These are phyloP conservation scores for Alternaria sp. DNA, from an alignment of 2,329 filamentous ascomycete species.

Conservation along the genomic window DNA sequence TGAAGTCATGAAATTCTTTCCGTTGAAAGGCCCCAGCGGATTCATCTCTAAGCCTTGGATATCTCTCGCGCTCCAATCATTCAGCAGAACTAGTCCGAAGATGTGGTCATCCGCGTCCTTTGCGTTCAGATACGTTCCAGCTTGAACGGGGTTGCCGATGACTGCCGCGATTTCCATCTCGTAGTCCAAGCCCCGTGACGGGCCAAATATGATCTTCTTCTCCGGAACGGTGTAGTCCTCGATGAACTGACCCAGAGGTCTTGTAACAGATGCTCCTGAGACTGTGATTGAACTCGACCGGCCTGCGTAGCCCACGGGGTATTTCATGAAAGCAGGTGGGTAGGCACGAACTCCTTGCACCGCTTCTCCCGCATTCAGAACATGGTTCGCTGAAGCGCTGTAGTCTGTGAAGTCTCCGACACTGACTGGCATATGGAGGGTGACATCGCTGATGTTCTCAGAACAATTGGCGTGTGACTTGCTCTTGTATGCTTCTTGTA, in stretches of 20 bases:
- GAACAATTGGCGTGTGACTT: slow-evolving; percentile 17
- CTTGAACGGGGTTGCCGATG: slow-evolving; percentile 50
- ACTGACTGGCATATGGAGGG: slow-evolving; percentile 61
- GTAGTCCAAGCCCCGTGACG: slow-evolving; percentile 54
- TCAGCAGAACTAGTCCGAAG: slow-evolving; percentile 67
- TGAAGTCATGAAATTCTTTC: slow-evolving; percentile 65
- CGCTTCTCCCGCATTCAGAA: slow-evolving; percentile 56
- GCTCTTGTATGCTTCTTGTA: slow-evolving; percentile 46
- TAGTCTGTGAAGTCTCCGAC: slow-evolving; percentile 66
- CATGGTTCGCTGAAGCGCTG: slow-evolving; percentile 61
- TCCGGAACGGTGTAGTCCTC: slow-evolving; percentile 45
- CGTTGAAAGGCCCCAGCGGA: slow-evolving; percentile 66
- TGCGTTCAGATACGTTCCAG: slow-evolving; percentile 50
- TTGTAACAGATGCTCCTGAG: slow-evolving; percentile 51
- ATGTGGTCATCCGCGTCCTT: slow-evolving; percentile 59
- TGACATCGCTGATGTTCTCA: slow-evolving; percentile 50
- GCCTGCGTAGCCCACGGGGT: slow-evolving; percentile 61
- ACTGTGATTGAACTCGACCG: slow-evolving; percentile 58
- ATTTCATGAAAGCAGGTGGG: slow-evolving; percentile 38
- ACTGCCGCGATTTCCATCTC: slow-evolving; percentile 59
- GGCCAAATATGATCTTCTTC: slow-evolving; percentile 58
- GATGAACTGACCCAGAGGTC: slow-evolving; percentile 37
- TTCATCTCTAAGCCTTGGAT: slow-evolving; percentile 68
- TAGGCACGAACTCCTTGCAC: slow-evolving; percentile 28
- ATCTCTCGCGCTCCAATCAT: slow-evolving; percentile 69